Percentiles rank a stretch among this genome's conserved stretches.
Evolutionary conservation across 2,329 filamentous ascomycete genomes (phyloP).

Genomic region (Diplodia mutila): DNA sequence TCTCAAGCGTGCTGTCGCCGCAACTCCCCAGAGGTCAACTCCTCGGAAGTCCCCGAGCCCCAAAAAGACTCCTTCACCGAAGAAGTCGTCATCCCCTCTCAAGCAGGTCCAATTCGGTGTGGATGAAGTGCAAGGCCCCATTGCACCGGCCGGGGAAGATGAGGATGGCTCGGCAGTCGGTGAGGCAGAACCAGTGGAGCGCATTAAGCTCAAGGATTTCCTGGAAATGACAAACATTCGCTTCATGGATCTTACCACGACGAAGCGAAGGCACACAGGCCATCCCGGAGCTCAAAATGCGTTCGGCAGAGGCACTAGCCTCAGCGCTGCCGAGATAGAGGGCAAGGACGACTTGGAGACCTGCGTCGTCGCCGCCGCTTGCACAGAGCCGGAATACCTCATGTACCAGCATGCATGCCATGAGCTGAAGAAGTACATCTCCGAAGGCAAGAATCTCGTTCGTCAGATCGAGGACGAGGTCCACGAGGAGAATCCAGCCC

Average conservation of each 20-base stretch:
- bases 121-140: conserved; percentile 15
- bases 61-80: conserved; percentile 44
- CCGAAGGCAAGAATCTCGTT: conserved; percentile 86
- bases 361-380: conserved; percentile 85
- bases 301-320: neutral
- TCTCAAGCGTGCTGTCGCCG: conserved; percentile 38
- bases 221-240: conserved; percentile 93
- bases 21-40: conserved; percentile 33
- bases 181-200: conserved; percentile 48
- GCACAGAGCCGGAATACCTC: conserved; percentile 89
- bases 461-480: conserved; percentile 89
- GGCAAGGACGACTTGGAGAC: conserved; percentile 67
- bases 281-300: conserved; percentile 48
- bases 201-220: conserved; percentile 87
- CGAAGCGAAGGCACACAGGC: conserved; percentile 81
- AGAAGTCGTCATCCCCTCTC: conserved; percentile 33
- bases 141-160: conserved; percentile 45
- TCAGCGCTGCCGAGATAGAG: conserved; percentile 38
- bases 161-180: conserved; percentile 42
- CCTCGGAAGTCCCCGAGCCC: conserved; percentile 47
- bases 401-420: conserved; percentile 94
- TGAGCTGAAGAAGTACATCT: conserved; percentile 95
- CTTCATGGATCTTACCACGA: conserved; percentile 94
- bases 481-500: conserved; percentile 82
- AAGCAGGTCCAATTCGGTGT: conserved; percentile 37